These are phyloP conservation scores for Aspergillus neoniger DNA, from an alignment of 2,329 filamentous ascomycete species.

Conservation along the genomic window DNA sequence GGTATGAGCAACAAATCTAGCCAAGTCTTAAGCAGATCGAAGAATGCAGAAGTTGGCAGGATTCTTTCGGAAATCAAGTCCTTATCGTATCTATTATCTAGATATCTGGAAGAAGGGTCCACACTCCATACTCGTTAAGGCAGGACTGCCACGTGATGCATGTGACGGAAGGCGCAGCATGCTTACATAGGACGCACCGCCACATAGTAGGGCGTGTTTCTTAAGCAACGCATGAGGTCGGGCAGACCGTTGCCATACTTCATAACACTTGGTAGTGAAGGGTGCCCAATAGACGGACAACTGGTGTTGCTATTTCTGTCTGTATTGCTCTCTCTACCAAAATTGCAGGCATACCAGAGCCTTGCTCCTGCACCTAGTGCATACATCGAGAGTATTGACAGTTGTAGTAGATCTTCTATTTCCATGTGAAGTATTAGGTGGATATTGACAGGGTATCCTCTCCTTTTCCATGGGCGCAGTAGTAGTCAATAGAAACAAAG, in stretches of 20 bases:
- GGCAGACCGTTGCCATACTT: slow-evolving; percentile 3
- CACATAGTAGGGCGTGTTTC: slow-evolving; percentile 4
- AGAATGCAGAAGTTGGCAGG: background rate
- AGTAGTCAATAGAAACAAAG: background rate
- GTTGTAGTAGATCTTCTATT: background rate
- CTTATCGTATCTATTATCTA: no score
- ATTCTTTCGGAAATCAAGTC: no score
- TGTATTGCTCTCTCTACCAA: background rate
- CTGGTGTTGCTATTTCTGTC: slow-evolving; percentile 14
- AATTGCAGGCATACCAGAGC: background rate
- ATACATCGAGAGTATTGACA: background rate
- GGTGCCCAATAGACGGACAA: slow-evolving; percentile 12
- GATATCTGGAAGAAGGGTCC: background rate
- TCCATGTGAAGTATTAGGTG: background rate
- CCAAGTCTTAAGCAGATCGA: background rate
- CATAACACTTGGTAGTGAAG: background rate
- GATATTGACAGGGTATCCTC: background rate
- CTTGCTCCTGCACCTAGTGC: background rate
- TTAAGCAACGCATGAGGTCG: slow-evolving; percentile 9
- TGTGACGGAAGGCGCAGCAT: background rate
- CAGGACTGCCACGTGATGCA: slow-evolving; percentile 10
- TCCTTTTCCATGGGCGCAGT: background rate
- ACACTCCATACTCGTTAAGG: background rate
- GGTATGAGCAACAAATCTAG: no score
- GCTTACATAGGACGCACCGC: background rate